phyloP scores from a whole-genome alignment of 2,329 filamentous ascomycete genomes.

The Diaporthe sp. region DNA sequence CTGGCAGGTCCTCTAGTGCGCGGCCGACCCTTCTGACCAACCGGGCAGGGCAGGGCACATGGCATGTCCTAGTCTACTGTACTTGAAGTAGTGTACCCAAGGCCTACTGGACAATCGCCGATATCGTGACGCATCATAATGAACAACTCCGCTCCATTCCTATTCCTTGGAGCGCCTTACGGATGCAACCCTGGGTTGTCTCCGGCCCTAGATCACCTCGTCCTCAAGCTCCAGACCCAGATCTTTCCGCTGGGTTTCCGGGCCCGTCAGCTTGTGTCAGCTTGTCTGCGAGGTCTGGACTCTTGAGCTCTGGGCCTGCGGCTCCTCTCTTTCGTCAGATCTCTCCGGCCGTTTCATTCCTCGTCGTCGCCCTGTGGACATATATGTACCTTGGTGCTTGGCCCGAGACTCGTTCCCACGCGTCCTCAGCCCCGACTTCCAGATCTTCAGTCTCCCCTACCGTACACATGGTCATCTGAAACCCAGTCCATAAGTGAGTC shows the following conservation, averaged over 20 bases:
- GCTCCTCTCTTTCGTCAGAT: slow-evolving; percentile 30
- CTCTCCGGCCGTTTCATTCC: not conserved
- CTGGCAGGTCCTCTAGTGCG: not conserved
- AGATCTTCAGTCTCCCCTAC: not conserved
- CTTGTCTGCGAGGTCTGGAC: slow-evolving; percentile 14
- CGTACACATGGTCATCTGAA: not conserved
- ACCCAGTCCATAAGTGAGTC: not conserved
- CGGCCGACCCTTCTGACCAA: not conserved
- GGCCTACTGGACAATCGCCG: not conserved
- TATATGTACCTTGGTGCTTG: slow-evolving; percentile 20
- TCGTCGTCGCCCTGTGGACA: not conserved
- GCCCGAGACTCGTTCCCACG: slow-evolving; percentile 6
- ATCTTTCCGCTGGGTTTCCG: slow-evolving; percentile 14
- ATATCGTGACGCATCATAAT: slow-evolving; percentile 35
- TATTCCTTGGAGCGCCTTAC: slow-evolving; percentile 9
- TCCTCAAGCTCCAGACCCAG: slow-evolving; percentile 7
- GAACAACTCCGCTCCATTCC: slow-evolving; percentile 7
- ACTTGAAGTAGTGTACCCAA: no score
- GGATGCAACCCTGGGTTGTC: not conserved
- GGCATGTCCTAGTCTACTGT: not conserved
- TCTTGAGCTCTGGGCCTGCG: not conserved
- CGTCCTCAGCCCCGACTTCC: not conserved
- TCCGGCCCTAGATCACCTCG: slow-evolving; percentile 2
- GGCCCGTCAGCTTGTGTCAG: not conserved
- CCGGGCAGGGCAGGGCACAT: not conserved